Evolutionary conservation across 768 basidiomycete genomes (phyloP), one percentile per base, ranked within the genome.

Genomic region (Tricholoma saponaceum): DNA sequence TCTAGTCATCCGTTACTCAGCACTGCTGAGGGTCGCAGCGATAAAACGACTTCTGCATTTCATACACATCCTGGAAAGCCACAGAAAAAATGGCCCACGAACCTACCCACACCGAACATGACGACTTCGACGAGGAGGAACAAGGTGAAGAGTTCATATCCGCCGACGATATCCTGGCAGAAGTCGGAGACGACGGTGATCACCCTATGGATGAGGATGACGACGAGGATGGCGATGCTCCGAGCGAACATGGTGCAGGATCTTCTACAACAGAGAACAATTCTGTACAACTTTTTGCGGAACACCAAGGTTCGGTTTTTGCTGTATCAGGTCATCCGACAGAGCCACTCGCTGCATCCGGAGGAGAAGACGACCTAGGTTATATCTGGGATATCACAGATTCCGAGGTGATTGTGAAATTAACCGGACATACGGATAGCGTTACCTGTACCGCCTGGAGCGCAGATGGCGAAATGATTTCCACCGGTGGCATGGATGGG

Each of bases 401-500:
- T 44, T 92, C 93, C 13, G 86, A 90, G 66, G 76, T 86, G 63
- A 78, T 96, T 58, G 89, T 85, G 52, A 90, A 87, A 72, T 79
- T 99, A 52, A 89, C 90, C 0, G 97, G 97, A 2, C 97, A 99
- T 71, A 85, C 86, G 6, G 97, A 99, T 69, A 95, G 92, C 60
- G 93, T 99, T 49, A 86, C 86, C 4, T 79, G 79, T 54, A 79
- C 82, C 3, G 86, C 80, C 20, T 99, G 91, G 82, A 96, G 86
- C 69, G 65, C 76, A 0, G 96, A 98, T 68, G 97, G 97, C 2
- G 89, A 97, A 73, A 81, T 97, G 82, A 80, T 95, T 57, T 86
- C 95, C 14, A 97, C 95, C 0, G 97, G 96, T 9, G 97, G 97
- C 0, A 98, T 99, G 97, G 97, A 99, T 66, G 97, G 97, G 8